A percentile compares a stretch with the other conserved stretches of the same genome.
phyloP scores from a whole-genome alignment of 1,284 basidiomycete genomes.

The Heterobasidion annosum region DNA sequence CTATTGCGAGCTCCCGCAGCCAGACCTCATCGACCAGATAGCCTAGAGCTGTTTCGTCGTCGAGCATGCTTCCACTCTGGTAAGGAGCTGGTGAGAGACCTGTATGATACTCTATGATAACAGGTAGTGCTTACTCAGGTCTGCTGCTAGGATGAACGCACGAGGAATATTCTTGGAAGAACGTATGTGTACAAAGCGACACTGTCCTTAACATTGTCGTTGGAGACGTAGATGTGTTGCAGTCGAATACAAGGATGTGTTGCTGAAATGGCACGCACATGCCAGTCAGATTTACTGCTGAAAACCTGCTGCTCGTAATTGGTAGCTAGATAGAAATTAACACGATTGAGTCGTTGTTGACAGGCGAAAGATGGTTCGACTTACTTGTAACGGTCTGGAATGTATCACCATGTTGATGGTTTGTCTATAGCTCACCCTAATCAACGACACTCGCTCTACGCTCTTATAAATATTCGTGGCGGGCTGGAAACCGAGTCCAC shows the following conservation, averaged over 20 bases:
- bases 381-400: conserved; percentile 92
- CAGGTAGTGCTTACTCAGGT: conserved; percentile 35
- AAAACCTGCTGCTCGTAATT: conserved; percentile 98
- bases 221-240: conserved; percentile 98
- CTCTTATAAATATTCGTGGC: too few relatives aligned
- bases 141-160: conserved; percentile 89
- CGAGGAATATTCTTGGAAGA: conserved; percentile 95
- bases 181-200: conserved; percentile 92
- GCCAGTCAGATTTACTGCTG: conserved; percentile 99
- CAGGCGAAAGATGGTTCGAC: conserved; percentile 17
- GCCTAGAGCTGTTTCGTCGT: too few relatives aligned
- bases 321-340: conserved; percentile 46
- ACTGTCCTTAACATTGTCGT: conserved; percentile 98
- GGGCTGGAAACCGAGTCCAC: too few relatives aligned
- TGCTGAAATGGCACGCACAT: conserved; percentile 91
- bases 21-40: too few relatives aligned
- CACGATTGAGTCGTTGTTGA: conserved; percentile 5
- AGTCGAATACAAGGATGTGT: conserved; percentile 94
- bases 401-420: conserved; percentile 95
- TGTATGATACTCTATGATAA: too few relatives aligned
- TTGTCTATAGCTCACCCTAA: conserved; percentile 36
- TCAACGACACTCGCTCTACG: too few relatives aligned
- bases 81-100: too few relatives aligned
- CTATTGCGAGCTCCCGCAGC: too few relatives aligned
- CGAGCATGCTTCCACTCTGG: too few relatives aligned